Evolutionary conservation across 495 filamentous ascomycete genomes (phyloP).

Genomic region (Hypoxylon fuscum): DNA sequence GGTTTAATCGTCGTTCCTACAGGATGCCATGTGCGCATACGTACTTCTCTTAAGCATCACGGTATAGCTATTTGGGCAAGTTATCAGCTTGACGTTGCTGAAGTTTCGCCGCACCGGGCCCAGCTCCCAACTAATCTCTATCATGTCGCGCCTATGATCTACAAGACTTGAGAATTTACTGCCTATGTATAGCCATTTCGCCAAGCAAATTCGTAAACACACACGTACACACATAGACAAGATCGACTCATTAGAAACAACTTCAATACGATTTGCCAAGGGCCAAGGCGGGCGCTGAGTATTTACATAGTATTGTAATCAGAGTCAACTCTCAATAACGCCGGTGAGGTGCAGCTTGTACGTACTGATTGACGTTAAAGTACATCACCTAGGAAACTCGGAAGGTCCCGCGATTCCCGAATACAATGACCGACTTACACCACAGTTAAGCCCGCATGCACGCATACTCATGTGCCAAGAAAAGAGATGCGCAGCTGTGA

Average conservation of each 20-base stretch:
- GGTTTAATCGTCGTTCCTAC: slow-evolving; percentile 23
- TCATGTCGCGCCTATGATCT: slow-evolving; percentile 24
- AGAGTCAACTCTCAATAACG: slow-evolving; percentile 18
- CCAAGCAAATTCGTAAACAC: slow-evolving; percentile 36
- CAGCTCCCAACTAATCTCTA: slow-evolving; percentile 11
- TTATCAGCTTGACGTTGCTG: slow-evolving; percentile 10
- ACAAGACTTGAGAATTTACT: slow-evolving; percentile 17
- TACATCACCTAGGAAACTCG: slow-evolving; percentile 24
- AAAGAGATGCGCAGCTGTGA: slow-evolving; percentile 38
- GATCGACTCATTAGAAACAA: slow-evolving; percentile 39
- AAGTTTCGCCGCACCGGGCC: slow-evolving; percentile 29
- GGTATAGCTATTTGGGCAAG: slow-evolving; percentile 5
- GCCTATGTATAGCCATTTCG: slow-evolving; percentile 35
- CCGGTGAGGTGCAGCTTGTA: slow-evolving; percentile 27
- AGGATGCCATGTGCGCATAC: slow-evolving; percentile 15
- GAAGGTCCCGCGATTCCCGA: slow-evolving; percentile 40
- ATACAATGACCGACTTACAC: slow-evolving; percentile 43
- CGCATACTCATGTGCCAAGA: slow-evolving; percentile 42
- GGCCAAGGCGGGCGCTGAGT: slow-evolving; percentile 31
- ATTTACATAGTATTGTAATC: slow-evolving; percentile 28
- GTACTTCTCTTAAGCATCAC: not conserved
- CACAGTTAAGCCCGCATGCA: slow-evolving; percentile 40
- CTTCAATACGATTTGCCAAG: slow-evolving; percentile 37
- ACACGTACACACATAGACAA: slow-evolving; percentile 25
- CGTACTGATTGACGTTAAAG: slow-evolving; percentile 25